Evolutionary conservation across 2,329 filamentous ascomycete species (phyloP), one percentile per base, ranked within the genome.

Genomic region (Diplodia seriata): DNA sequence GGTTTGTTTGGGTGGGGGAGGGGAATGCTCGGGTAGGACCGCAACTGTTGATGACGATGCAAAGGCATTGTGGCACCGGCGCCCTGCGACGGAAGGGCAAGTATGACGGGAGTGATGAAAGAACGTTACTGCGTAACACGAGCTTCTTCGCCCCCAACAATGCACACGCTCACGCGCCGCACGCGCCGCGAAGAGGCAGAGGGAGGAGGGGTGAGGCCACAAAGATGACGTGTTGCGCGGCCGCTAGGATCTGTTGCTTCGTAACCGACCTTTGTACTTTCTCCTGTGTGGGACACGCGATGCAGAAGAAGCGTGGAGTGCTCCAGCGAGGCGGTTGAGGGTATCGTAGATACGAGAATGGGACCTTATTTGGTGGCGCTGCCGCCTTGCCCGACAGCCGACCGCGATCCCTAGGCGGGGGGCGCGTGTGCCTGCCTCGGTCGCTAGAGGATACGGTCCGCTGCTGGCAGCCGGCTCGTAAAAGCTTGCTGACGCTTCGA

Each of bases 311-410:
- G 29, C 15, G 56, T 12, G n/a, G 23, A 23, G n/a, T 23, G 23
- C 43, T 47, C 43, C 43, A n/a, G 43, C 43, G 43, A 6, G 43
- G 18, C 43, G 43, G 43, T 47, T 47, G n/a, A 63, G 36, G 36
- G 36, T 38, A 15, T 26, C 26, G 26, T 26, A 63, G 59, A 63
- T 63, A 51, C 59, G 59, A 63, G 59, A 26, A 38, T 51, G 36
- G 36, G 59, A 63, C 59, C 59, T 63, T 63, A 63, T 63, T 63
- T 51, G 59, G 59, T 63, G 43, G 43, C 59, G 59, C 59, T 63
- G 40, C 43, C 43, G 47, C 15, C 26, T 40, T 59, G 55, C 57
- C 57, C 57, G 57, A 49, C 6, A 33, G 57, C 57, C 57, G 40
- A 20, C 36, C 40, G 47, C 29, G 26, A 49, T 56, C 31, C 54